Conservation (phyloP, 2,329 filamentous ascomycete species). For the Fusarium transvaalense region DNA sequence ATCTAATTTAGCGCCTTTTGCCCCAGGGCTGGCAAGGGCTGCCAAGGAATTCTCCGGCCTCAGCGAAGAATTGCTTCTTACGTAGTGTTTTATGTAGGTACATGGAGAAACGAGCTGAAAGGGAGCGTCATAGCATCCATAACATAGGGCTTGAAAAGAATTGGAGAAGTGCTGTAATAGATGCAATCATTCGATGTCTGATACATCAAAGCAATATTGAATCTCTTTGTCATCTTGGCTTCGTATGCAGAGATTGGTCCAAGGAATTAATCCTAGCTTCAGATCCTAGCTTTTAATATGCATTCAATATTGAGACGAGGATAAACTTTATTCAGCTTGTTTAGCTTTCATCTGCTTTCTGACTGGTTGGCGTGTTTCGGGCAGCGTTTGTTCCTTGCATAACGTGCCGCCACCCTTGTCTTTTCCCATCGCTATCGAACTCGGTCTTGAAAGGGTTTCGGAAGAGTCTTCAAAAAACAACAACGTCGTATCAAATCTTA, state of each 20-base stretch:
- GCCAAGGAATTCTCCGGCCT: constrained; percentile 28
- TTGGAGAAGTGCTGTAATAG: not conserved
- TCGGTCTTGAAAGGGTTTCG: not conserved
- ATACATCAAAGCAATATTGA: constrained; percentile 9
- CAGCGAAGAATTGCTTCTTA: constrained; percentile 27
- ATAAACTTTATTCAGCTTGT: constrained; percentile 30
- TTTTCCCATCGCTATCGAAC: not conserved
- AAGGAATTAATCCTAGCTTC: constrained; percentile 22
- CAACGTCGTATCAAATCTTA: constrained; percentile 16
- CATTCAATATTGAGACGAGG: constrained; percentile 24
- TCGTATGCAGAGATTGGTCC: constrained; percentile 32
- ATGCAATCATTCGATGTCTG: not conserved
- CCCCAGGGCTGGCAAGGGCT: not conserved
- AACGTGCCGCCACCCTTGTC: constrained; percentile 18
- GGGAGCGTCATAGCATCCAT: not conserved
- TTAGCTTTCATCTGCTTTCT: constrained; percentile 25
- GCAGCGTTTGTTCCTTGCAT: constrained; percentile 35
- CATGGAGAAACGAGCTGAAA: not conserved
- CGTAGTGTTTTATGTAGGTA: constrained; percentile 12
- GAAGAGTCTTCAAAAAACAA: constrained; percentile 2
- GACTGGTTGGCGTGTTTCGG: constrained; percentile 13
- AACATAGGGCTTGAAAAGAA: not conserved
- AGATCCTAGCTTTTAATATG: constrained; percentile 26
- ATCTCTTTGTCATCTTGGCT: constrained; percentile 14
- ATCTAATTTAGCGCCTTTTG: constrained; percentile 31